Base-by-base conservation (phyloP, 2,329 filamentous ascomycete species). In the Neurospora sp. region DNA sequence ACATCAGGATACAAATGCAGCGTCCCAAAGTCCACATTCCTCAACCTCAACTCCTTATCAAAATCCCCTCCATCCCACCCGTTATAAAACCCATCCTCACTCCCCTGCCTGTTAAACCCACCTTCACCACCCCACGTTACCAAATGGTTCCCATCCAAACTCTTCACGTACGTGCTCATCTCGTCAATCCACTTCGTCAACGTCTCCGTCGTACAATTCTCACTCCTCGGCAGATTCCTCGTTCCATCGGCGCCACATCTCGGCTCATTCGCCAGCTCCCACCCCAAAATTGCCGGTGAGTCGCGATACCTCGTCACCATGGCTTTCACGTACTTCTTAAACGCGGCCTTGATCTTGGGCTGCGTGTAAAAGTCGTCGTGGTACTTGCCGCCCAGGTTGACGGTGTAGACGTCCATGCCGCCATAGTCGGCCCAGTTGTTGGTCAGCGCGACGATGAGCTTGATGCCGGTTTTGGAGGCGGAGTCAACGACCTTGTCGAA, bases 251-350 rank as follows among this genome's bases (percentile, higher is more conserved):
- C 83, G 28, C 82, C 82, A 76, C 83, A 85, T 70, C 83, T 82
- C 23, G 82, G 82, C 71, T 91, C 89, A 73, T 91, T 91, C 70
- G 83, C 86, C 1, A 91, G 80, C 74, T 91, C 89, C 89, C 89
- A 91, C 0, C 88, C 87, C 73, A 91, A 87, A 66, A 91, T 83
- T 0, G 89, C 84, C 0, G 85, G 79, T 0, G 86, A 89, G 71
- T 82, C 80, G 66, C 81, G 84, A 79, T 90, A 91, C 11, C 89
- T 82, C 23, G 79, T 84, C 2, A 91, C 84, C 6, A 91, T 82
- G 0, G 82, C 80, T 67, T 84, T 80, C 75, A 91, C 84, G 76
- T 91, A 92, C 66, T 81, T 82, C 74, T 86, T 86, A 75, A 80
- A 87, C 0, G 83, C 83, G 3, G 80, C 77, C 74, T 85, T 86